Base-by-base conservation (phyloP, 768 basidiomycete genomes). In the Agaricus blazei region DNA sequence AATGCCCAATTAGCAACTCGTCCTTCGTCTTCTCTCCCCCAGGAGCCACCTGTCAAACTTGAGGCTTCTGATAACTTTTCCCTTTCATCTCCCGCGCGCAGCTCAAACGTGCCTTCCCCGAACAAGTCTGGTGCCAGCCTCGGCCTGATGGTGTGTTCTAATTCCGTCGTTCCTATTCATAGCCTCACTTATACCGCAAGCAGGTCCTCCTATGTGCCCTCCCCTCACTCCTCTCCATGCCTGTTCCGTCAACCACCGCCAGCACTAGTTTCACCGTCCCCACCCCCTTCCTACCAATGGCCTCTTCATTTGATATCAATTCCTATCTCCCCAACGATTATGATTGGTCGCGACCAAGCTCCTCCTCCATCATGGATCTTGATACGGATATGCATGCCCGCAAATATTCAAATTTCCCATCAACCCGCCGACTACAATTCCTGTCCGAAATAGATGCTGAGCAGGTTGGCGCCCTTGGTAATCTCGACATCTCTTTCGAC, bases 141-240 rank as follows among this genome's bases (percentile, higher is more conserved):
- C 47, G 82, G 86, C 59, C 75, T 87, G 59, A 52, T 61, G 56
- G 49, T 45, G 42, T 24, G 44, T 34, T 37, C 54, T 36, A 58
- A 54, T 49, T 26, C 49, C 34, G 31, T 19, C 47, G 31, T 19
- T 31, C 54, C 48, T 50, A 29, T 41, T 43, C 52, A 15, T 12
- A 74, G 72, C 71, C 54, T 49, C 41, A 49, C 24, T n/a, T 42
- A 37, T 6, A 8, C 48, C 11, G 36, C 54, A 40, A 56, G 47
- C 75, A 89, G 83, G 87, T 88, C 62, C 78, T 91, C 45, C 76
- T 90, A 43, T 90, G 87, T 62, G 87, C 87, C 2, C 77, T 91
- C 27, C 89, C 89, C 14, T 81, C 84, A 23, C 77, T 91, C 43
- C 77, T 90, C 51, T 84, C 88, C 23, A 74, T 88, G 71, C 79